Conservation (phyloP, 164 flowering plant genomes). For the Chloranthus sessilifolius region DNA sequence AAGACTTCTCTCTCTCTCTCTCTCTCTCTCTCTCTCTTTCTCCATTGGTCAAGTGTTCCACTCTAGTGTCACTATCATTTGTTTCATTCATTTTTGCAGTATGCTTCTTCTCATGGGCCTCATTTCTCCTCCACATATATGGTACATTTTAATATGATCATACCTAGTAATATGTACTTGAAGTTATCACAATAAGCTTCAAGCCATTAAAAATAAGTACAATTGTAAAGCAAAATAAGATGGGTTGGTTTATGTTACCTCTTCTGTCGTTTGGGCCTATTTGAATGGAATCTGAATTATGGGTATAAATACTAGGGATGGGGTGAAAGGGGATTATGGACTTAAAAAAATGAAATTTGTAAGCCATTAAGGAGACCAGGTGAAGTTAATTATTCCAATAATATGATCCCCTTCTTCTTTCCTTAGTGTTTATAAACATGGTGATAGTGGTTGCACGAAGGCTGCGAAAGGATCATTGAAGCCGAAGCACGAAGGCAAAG, state of each 20-base stretch:
- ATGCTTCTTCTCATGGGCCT: constrained; percentile 9
- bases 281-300: constrained; percentile 38
- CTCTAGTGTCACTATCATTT: constrained; percentile 26
- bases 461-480: constrained; percentile 9
- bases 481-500: constrained; percentile 14
- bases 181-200: constrained; percentile 8
- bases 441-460: constrained; percentile 18
- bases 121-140: constrained; percentile 1
- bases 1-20: constrained; percentile 9
- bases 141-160: background rate
- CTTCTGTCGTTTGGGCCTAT: constrained; percentile 38
- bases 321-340: constrained; percentile 19
- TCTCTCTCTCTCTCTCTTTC: constrained; percentile 12
- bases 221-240: constrained; percentile 24
- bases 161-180: constrained; percentile 6
- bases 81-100: constrained; percentile 23
- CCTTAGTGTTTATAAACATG: constrained; percentile 44
- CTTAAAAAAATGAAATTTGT: constrained; percentile 43
- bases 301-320: constrained; percentile 24
- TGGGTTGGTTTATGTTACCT: constrained; percentile 34
- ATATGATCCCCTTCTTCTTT: constrained; percentile 32
- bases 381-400: constrained; percentile 36
- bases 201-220: no score
- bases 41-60: constrained; percentile 16
- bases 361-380: constrained; percentile 57